Conservation (phyloP, 176 grass and related monocot species). For the Eragrostis curvula region DNA sequence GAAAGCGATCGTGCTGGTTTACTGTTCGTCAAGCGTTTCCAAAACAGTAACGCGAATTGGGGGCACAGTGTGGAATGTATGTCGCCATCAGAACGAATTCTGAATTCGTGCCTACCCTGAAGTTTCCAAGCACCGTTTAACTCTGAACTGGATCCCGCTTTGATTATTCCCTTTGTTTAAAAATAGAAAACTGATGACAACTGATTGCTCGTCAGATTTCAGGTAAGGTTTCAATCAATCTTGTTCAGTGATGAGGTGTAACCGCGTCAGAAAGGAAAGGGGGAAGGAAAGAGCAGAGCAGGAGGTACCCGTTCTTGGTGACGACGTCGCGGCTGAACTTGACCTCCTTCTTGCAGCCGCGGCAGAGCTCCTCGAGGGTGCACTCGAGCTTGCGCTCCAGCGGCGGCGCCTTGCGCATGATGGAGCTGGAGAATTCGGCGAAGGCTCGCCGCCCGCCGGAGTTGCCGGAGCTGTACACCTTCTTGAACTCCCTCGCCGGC, state of each 20-base stretch:
- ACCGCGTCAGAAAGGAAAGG: not conserved
- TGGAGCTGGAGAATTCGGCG: constrained; percentile 78
- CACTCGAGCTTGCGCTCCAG: constrained; percentile 83
- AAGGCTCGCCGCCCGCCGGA: constrained; percentile 58
- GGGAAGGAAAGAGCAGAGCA: not conserved
- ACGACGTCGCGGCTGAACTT: constrained; percentile 75
- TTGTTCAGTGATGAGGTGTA: constrained; percentile 26
- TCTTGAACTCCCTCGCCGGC: constrained; percentile 60
- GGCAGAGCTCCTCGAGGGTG: constrained; percentile 92
- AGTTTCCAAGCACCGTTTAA: constrained; percentile 33
- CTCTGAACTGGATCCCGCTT: constrained; percentile 17
- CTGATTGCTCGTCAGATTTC: constrained; percentile 30
- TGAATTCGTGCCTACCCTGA: constrained; percentile 49
- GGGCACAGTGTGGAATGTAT: constrained; percentile 27
- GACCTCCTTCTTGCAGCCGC: constrained; percentile 88
- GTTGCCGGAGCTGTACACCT: constrained; percentile 57
- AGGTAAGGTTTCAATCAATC: constrained; percentile 31
- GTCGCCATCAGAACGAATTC: constrained; percentile 34
- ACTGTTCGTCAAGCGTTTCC: constrained; percentile 37
- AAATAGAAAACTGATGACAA: not conserved
- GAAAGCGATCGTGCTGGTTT: constrained; percentile 30
- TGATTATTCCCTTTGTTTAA: not conserved
- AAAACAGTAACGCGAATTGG: constrained; percentile 32
- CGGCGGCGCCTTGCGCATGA: constrained; percentile 83
- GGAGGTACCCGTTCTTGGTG: constrained; percentile 82